A percentile compares a stretch with the other conserved stretches of the same genome.
These are phyloP conservation scores for Kurtzmaniella fragi DNA, from an alignment of 805 yeast species.

Conservation along the genomic window DNA sequence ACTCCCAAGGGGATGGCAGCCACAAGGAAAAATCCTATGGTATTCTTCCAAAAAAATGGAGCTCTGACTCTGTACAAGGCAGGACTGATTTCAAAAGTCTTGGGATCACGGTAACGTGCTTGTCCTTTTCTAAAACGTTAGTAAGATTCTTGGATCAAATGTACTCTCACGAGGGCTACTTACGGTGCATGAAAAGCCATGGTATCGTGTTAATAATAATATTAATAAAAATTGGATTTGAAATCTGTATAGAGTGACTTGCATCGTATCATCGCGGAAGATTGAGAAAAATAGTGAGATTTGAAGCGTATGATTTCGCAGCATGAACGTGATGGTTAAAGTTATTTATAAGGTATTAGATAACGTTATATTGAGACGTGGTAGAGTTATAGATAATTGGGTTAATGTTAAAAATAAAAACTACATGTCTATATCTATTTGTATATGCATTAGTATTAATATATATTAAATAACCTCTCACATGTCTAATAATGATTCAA, in stretches of 20 bases:
- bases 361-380: too few species aligned
- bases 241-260: background rate
- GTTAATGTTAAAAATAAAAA: too few species aligned
- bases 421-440: too few species aligned
- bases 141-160: background rate
- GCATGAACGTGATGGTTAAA: too few species aligned
- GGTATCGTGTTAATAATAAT: too few species aligned
- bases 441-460: too few species aligned
- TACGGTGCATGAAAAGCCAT: too few species aligned
- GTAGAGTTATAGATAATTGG: too few species aligned
- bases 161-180: too few species aligned
- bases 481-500: constrained; percentile 64
- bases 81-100: constrained; percentile 84
- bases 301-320: background rate
- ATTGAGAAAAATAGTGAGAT: background rate
- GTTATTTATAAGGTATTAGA: too few species aligned
- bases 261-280: background rate
- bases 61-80: constrained; percentile 87
- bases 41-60: constrained; percentile 79
- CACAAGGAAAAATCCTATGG: constrained; percentile 54
- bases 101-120: constrained; percentile 49
- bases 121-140: constrained; percentile 32
- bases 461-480: too few species aligned
- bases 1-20: constrained; percentile 66
- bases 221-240: too few species aligned